Evolutionary conservation across 805 yeast genomes (phyloP), one percentile per base, ranked within the genome.

Genomic region (Pichia phayaonensis): DNA sequence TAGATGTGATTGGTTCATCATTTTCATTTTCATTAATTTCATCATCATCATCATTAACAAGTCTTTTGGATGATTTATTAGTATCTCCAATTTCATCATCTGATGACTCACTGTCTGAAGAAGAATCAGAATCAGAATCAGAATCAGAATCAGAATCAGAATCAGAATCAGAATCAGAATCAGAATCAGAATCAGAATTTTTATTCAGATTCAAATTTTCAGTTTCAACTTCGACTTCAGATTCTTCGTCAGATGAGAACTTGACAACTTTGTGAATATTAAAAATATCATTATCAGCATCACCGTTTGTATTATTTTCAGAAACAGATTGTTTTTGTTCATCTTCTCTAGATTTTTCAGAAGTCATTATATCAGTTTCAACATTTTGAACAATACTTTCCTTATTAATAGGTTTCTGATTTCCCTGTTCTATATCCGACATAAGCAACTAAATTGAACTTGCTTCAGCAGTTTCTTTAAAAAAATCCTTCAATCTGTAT

Each of bases 1-100:
- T 83, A 1, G 97, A 89, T 29, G 72, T 65, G 22, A 92, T 86
- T 0, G 96, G 95, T 1, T 66, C 68, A 4, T 68, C 64, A 12
- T 70, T 75, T 0, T 71, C 77, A 20, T 61, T 72, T 22, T 63
- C 69, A 0, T 70, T 74, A 3, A 61, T 66, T 26, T 63, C 70
- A 18, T 61, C 67, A 7, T 51, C 48, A 16, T 53, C 61, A 26
- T 26, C 29, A 26, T 26, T 26, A 6, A 34, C 57, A 18, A 11
- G 7, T 1, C 31, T 43, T 18, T 44, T 11, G 3, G 45, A 60
- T 2, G 46, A 64, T 5, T 40, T 59, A 1, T 54, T 65, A n/a
- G 56, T 5, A 8, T 34, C 61, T 3, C 51, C 59, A 3, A 48
- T 60, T 5, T 54, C 65, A 12, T 56, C 60, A 4, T 52, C 62